Percentiles rank a stretch among this genome's conserved stretches.
These are phyloP conservation scores for Gracilariopsis chorda DNA, from an alignment of 23 red algal genomes.

Conservation along the genomic window DNA sequence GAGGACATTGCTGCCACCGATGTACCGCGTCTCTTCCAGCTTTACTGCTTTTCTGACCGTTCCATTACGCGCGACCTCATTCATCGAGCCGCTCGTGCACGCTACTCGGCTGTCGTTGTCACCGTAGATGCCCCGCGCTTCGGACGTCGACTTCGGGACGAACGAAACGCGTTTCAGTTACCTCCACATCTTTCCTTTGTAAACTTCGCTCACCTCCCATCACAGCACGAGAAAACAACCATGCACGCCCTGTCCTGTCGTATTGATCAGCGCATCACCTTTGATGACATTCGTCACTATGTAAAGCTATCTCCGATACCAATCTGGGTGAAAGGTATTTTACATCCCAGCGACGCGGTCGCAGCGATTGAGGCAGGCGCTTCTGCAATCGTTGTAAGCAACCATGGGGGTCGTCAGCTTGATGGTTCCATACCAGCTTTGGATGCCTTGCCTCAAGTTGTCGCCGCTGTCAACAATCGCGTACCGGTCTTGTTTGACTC, in stretches of 20 bases:
- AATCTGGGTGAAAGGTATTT: conserved; percentile 85
- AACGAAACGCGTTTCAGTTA: conserved; percentile 69
- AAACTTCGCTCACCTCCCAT: conserved; percentile 52
- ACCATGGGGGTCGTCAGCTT: conserved; percentile 92
- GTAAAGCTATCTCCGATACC: conserved; percentile 58
- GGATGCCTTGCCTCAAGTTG: conserved; percentile 65
- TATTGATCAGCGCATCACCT: conserved; percentile 63
- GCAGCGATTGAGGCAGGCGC: conserved; percentile 55
- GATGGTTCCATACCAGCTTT: conserved; percentile 71
- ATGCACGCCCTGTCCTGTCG: neutral
- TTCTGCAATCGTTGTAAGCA: conserved; percentile 75
- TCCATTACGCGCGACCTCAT: conserved; percentile 58
- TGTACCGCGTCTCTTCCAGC: conserved; percentile 75
- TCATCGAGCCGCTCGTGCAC: conserved; percentile 44
- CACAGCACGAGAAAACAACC: neutral
- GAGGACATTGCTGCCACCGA: conserved; percentile 56
- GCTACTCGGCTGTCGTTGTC: conserved; percentile 70
- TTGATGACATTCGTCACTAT: conserved; percentile 64
- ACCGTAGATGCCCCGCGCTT: conserved; percentile 87
- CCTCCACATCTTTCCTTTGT: conserved; percentile 78
- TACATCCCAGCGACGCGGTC: conserved; percentile 69
- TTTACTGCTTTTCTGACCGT: conserved; percentile 85
- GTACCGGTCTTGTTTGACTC: conserved; percentile 86
- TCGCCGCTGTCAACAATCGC: conserved; percentile 43
- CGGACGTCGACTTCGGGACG: conserved; percentile 77